Base-by-base conservation (phyloP, 1,284 basidiomycete genomes). In the Nidula niveotomentosa region DNA sequence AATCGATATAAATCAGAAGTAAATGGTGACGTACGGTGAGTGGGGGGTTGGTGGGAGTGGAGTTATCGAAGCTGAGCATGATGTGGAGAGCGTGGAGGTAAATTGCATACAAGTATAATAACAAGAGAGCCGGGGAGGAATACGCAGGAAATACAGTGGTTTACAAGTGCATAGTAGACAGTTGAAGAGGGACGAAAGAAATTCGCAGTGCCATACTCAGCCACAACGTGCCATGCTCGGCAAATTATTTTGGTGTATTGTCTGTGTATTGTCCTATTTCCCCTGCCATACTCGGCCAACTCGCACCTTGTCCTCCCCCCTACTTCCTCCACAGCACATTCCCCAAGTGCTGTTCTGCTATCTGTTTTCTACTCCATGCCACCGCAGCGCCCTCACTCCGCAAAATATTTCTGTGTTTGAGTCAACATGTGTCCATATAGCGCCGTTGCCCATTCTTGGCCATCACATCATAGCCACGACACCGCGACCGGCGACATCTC, bases 221-320 rank as follows among this genome's bases (percentile, higher is more conserved):
- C 30, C 49, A 51, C 34, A 51, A 51, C 49, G 49, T 51, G 49
- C 15, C 36, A n/a, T 17, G 17, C 39, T 43, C 39, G 39, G 30
- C 30, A 30, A 30, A 30, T 30, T 30, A 30, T 30, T 30, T 30
- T 30, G 30, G 30, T 30, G 4, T 30, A 30, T 30, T 30, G 30
- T 30, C 30, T 5, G 30, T 30, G 30, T 30, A 30, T 30, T 30
- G 30, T 30, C 30, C 30, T 30, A 30, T 30, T 30, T 30, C 30
- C 30, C 30, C 30, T 30, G 30, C 56, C 51, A 23, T 54, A 44
- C 2, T 60, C 55, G 49, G 76, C 72, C 7, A 48, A 17, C n/a
- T 13, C 30, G 30, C 36, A 9, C 36, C 44, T 46, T 30, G 8
- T 53, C 52, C 60, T 7, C 52, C 49, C 45, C 58, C 60, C 8